Evolutionary conservation across 306 rosid species (phyloP), one percentile per base, ranked within the genome.

Genomic region (Psophocarpus tetragonolobus): DNA sequence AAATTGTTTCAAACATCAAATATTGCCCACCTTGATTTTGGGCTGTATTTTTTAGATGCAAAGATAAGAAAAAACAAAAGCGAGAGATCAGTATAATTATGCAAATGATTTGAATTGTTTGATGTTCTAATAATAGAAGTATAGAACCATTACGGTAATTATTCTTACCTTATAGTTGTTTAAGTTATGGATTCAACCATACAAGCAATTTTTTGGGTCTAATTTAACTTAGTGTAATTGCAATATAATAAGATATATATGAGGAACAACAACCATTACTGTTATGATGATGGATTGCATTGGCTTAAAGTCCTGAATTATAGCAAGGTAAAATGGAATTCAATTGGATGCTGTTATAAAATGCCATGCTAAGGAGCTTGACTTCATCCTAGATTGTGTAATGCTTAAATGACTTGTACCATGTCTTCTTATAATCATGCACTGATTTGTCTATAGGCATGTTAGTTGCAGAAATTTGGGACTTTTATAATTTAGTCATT

Each of bases 271-370:
- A 51, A 23, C 27, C 30, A 71, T 79, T 50, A 38, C 20, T 71
- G 50, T 35, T 23, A 30, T 60, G 65, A 4, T 58, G 24, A 61
- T 32, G 72, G 38, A 36, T 61, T 24, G 42, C 18, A 27, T 53
- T 63, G 68, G 62, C 32, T 64, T 26, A 47, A 61, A 4, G 20
- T 79, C 64, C 48, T 50, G 8, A 68, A 20, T 6, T 48, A 7
- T 45, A 75, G 66, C 66, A 15, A 68, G 48, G 61, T 48, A 77
- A 74, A 45, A 15, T 74, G 36, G 4, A 81, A 26, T 41, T 74
- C 35, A 60, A 11, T 54, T 81, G 68, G 10, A 14, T 21, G 39
- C 35, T 60, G 15, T n/a, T 17, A 36, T 10, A 68, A 17, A 38
- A 15, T 51, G 61, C 53, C n/a, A 0, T 11, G 15, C 73, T 30